These are phyloP conservation scores for Saccharomycopsis capsularis DNA, from an alignment of 805 yeast species.

Conservation along the genomic window DNA sequence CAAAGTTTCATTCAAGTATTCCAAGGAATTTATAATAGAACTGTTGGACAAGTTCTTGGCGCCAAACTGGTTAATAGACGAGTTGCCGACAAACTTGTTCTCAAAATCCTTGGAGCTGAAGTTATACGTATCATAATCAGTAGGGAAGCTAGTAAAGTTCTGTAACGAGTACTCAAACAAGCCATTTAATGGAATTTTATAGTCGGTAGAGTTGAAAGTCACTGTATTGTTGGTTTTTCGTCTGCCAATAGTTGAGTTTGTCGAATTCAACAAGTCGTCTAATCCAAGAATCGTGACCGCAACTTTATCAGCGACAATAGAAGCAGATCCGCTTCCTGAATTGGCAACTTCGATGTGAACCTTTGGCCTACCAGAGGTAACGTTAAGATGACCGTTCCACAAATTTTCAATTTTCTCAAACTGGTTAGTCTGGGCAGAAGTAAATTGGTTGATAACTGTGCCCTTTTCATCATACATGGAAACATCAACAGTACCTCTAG, in stretches of 20 bases:
- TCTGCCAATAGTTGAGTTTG: constrained; percentile 29
- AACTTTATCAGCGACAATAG: constrained; percentile 68
- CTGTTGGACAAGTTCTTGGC: constrained; percentile 27
- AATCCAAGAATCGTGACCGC: constrained; percentile 42
- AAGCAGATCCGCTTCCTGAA: constrained; percentile 31
- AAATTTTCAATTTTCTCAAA: constrained; percentile 74
- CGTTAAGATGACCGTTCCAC: constrained; percentile 61
- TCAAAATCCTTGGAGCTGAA: constrained; percentile 23
- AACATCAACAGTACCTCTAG: constrained; percentile 74
- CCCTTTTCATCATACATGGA: constrained; percentile 44
- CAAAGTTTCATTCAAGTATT: constrained; percentile 33
- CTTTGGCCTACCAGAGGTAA: constrained; percentile 34
- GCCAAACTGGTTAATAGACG: constrained; percentile 39
- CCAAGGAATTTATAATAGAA: constrained; percentile 31
- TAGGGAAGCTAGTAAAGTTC: constrained; percentile 57
- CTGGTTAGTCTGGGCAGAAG: constrained; percentile 69
- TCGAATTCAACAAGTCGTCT: constrained; percentile 32
- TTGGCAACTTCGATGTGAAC: constrained; percentile 36
- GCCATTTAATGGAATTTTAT: constrained; percentile 52
- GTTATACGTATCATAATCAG: constrained; percentile 27
- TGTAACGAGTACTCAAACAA: constrained; percentile 72
- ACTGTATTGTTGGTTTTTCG: constrained; percentile 13
- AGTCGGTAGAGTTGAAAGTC: constrained; percentile 20
- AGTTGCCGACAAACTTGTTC: constrained; percentile 36
- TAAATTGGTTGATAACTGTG: constrained; percentile 34